Conservation (phyloP, 2,329 filamentous ascomycete genomes). For the Epichloe typhina region DNA sequence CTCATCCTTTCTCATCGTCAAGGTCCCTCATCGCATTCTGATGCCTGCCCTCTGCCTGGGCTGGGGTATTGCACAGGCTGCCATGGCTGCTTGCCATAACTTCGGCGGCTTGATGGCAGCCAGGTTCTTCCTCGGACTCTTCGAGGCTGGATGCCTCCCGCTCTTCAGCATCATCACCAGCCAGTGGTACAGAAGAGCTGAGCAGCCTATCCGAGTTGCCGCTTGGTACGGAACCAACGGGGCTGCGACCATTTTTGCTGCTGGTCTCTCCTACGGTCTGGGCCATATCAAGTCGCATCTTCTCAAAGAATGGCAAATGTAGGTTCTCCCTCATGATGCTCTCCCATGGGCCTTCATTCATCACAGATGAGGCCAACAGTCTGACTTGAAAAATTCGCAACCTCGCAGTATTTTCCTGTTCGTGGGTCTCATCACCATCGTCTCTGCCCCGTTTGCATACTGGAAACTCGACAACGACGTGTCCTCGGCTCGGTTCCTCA, state of each 20-base stretch:
- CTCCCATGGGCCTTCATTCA: background rate
- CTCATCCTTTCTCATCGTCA: constrained; percentile 46
- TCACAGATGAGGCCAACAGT: too few species aligned
- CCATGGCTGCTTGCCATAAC: constrained; percentile 32
- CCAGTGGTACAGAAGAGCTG: constrained; percentile 34
- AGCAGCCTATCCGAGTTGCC: constrained; percentile 50
- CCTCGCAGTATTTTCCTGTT: constrained; percentile 38
- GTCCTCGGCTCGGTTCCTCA: constrained; percentile 42
- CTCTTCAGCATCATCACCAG: constrained; percentile 33
- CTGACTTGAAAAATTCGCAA: background rate
- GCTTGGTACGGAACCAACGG: constrained; percentile 56
- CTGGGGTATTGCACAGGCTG: constrained; percentile 30
- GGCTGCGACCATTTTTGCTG: constrained; percentile 41
- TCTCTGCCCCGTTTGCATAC: constrained; percentile 44
- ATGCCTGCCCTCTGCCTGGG: constrained; percentile 36
- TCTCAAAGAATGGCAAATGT: constrained; percentile 14
- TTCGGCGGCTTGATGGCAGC: constrained; percentile 36
- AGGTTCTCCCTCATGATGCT: background rate
- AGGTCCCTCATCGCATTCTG: constrained; percentile 43
- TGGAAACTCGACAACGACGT: constrained; percentile 48
- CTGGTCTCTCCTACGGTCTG: constrained; percentile 41
- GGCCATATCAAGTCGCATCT: constrained; percentile 32
- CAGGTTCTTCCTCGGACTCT: constrained; percentile 33
- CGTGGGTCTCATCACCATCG: constrained; percentile 46
- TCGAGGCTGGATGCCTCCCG: constrained; percentile 39